These are phyloP conservation scores for Capronia epimyces DNA, from an alignment of 2,329 filamentous ascomycete species.

Conservation along the genomic window DNA sequence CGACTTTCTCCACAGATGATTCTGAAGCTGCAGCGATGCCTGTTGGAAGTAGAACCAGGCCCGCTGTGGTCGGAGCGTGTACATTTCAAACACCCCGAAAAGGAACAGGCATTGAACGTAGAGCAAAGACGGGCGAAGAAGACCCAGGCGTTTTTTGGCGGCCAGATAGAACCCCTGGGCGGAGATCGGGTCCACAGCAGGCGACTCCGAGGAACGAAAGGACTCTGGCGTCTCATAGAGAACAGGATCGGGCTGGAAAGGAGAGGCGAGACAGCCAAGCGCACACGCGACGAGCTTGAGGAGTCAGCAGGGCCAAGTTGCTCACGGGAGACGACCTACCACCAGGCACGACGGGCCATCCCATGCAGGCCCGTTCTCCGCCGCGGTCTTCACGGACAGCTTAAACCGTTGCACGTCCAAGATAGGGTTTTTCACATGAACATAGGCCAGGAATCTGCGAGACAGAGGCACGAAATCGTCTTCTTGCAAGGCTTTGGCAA, in stretches of 20 bases:
- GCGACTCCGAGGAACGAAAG: no score
- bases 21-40: no score
- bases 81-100: neutral
- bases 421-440: conserved; percentile 4
- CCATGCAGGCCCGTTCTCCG: conserved; percentile 1
- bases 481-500: neutral
- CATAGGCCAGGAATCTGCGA: neutral
- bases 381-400: neutral
- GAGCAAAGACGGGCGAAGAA: neutral
- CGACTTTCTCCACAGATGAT: no score
- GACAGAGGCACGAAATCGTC: neutral
- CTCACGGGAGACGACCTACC: neutral
- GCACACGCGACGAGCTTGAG: no score
- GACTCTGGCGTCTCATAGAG: no score
- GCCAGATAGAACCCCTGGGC: neutral
- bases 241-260: no score
- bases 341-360: conserved; percentile 2
- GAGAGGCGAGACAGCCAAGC: no score
- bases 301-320: no score
- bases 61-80: neutral
- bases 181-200: no score
- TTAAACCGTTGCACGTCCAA: neutral
- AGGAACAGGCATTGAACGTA: neutral
- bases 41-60: neutral
- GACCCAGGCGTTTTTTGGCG: neutral